Conservation (phyloP, 1,139 yeast genomes). For the Hyphopichia fennica region DNA sequence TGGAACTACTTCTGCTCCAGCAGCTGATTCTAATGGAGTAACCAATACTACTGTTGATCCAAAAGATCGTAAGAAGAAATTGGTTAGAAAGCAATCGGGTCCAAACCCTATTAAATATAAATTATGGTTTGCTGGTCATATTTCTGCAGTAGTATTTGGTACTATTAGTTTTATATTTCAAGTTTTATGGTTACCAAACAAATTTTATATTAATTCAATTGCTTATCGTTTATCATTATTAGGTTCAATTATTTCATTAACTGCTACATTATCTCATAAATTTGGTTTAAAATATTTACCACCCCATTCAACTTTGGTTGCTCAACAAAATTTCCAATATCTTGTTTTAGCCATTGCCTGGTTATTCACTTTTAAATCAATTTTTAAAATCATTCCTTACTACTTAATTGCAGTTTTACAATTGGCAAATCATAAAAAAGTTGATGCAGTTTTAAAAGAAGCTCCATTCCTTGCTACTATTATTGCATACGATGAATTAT, state of each 20-base stretch:
- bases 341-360: slow-evolving; percentile 54
- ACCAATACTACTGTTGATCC: slow-evolving; percentile 26
- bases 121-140: slow-evolving; percentile 67
- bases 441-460: slow-evolving; percentile 40
- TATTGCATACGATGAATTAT: slow-evolving; percentile 62
- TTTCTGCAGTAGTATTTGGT: slow-evolving; percentile 50
- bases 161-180: slow-evolving; percentile 48
- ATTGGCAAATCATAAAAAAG: slow-evolving; percentile 39
- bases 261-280: slow-evolving; percentile 55
- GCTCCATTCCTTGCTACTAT: slow-evolving; percentile 43
- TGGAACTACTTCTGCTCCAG: background rate
- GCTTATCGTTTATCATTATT: slow-evolving; percentile 54
- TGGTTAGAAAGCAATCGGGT: slow-evolving; percentile 39
- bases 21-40: slow-evolving; percentile 5
- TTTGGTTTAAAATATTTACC: slow-evolving; percentile 57
- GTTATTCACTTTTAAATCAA: slow-evolving; percentile 63
- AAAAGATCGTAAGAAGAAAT: slow-evolving; percentile 29
- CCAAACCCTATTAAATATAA: slow-evolving; percentile 45
- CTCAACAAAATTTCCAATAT: slow-evolving; percentile 71
- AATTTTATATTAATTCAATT: slow-evolving; percentile 44
- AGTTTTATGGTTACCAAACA: slow-evolving; percentile 42
- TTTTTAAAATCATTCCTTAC: slow-evolving; percentile 66
- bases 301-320: slow-evolving; percentile 54
- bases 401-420: slow-evolving; percentile 59
- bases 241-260: slow-evolving; percentile 57